phyloP scores from a whole-genome alignment of 2,329 filamentous ascomycete genomes.

The Fusarium pseudoanthophilum region DNA sequence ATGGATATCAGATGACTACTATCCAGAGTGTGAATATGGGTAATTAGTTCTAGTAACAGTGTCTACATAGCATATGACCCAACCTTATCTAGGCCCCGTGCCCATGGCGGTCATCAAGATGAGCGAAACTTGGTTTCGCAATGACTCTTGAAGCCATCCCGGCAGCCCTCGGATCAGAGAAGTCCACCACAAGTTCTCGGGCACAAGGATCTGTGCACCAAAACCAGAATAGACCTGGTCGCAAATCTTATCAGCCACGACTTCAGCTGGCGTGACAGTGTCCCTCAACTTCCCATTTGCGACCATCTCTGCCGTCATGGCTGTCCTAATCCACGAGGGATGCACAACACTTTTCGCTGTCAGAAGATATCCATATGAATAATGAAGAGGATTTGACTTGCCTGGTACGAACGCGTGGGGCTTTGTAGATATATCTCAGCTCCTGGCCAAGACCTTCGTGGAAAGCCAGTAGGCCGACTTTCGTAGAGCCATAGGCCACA shows the following conservation, averaged over 20 bases:
- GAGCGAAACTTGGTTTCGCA: constrained; percentile 6
- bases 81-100: background rate
- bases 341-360: constrained; percentile 56
- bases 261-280: constrained; percentile 28
- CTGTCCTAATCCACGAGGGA: constrained; percentile 50
- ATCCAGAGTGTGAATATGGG: too few species aligned
- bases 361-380: background rate
- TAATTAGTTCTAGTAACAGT: too few species aligned
- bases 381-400: background rate
- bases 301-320: constrained; percentile 31
- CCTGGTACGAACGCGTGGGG: constrained; percentile 68
- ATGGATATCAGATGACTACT: too few species aligned
- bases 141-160: constrained; percentile 29
- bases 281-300: constrained; percentile 35
- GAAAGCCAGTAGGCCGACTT: constrained; percentile 70
- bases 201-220: constrained; percentile 57
- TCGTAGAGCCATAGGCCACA: constrained; percentile 71
- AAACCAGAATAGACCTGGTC: constrained; percentile 54
- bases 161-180: constrained; percentile 22
- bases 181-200: constrained; percentile 29
- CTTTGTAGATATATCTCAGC: constrained; percentile 65
- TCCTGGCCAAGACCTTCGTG: constrained; percentile 70
- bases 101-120: background rate
- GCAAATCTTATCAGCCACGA: constrained; percentile 54
- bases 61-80: too few species aligned